A percentile compares a stretch with the other conserved stretches of the same genome.
These are phyloP conservation scores for Elsinoe batatas DNA, from an alignment of 2,329 filamentous ascomycete species.

Conservation along the genomic window DNA sequence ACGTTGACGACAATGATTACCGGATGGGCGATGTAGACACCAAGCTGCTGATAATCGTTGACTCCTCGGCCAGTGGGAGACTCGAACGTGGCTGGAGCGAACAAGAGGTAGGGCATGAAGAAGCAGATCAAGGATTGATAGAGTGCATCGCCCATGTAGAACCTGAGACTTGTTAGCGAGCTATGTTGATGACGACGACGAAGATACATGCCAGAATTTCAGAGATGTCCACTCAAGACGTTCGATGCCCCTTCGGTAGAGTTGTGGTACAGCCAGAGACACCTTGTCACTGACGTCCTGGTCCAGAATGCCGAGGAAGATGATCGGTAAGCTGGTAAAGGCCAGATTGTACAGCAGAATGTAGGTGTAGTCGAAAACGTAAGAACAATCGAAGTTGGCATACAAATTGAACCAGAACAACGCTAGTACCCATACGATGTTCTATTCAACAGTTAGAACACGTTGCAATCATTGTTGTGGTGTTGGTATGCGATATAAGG, in stretches of 20 bases:
- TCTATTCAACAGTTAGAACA: conserved; percentile 38
- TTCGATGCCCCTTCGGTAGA: conserved; percentile 93
- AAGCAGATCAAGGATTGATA: conserved; percentile 93
- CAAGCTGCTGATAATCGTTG: conserved; percentile 72
- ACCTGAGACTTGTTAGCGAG: conserved; percentile 23
- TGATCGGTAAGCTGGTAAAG: conserved; percentile 90
- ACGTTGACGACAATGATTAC: conserved; percentile 82
- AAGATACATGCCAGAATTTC: conserved; percentile 77
- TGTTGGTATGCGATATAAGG: too few relatives aligned
- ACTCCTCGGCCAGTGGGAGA: conserved; percentile 65
- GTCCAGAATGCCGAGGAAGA: conserved; percentile 91
- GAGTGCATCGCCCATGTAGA: conserved; percentile 88
- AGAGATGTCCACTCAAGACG: conserved; percentile 88
- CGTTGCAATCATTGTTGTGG: too few relatives aligned
- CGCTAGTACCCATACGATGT: conserved; percentile 95
- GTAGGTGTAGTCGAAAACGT: conserved; percentile 96
- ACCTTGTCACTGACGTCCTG: conserved; percentile 94
- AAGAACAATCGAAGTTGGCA: conserved; percentile 91
- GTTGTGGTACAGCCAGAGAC: conserved; percentile 84
- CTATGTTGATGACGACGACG: neutral
- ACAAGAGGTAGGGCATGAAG: conserved; percentile 81
- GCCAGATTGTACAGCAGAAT: conserved; percentile 93
- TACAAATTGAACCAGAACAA: too few relatives aligned
- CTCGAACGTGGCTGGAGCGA: conserved; percentile 57
- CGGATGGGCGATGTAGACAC: conserved; percentile 75